Percentiles rank a stretch among this genome's conserved stretches.
These are phyloP conservation scores for Hibiscus tridactylites DNA, from an alignment of 345 rosid genomes.

Conservation along the genomic window DNA sequence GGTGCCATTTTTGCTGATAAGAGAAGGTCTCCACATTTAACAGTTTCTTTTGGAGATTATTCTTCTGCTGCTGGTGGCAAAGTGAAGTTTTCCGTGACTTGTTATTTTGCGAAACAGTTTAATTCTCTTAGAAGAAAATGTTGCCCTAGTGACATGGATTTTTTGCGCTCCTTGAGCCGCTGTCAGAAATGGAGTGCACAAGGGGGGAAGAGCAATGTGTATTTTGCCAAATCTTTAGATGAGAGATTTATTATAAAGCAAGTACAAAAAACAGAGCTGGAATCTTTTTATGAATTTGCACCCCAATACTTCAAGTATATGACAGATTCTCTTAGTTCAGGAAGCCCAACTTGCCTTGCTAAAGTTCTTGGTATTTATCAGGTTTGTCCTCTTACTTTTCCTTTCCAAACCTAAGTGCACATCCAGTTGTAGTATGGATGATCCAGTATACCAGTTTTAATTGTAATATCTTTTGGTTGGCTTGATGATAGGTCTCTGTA, in stretches of 20 bases:
- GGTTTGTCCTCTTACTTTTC: conserved; percentile 39
- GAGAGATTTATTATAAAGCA: conserved; percentile 94
- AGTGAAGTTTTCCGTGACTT: conserved; percentile 77
- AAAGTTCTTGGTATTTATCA: conserved; percentile 96
- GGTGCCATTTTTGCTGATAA: conserved; percentile 38
- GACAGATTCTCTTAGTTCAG: conserved; percentile 57
- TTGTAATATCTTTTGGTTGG: conserved; percentile 4
- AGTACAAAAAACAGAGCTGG: conserved; percentile 80
- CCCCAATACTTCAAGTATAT: conserved; percentile 71
- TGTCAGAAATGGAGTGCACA: conserved; percentile 88
- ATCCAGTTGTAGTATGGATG: background rate
- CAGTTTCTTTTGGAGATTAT: conserved; percentile 61
- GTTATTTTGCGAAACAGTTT: conserved; percentile 82
- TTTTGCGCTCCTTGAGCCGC: conserved; percentile 79
- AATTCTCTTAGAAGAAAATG: conserved; percentile 72
- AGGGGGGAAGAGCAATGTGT: conserved; percentile 97
- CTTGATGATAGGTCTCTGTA: conserved; percentile 54
- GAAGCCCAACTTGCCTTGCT: conserved; percentile 93
- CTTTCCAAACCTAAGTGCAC: background rate
- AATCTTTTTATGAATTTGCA: conserved; percentile 83
- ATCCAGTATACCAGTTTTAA: background rate
- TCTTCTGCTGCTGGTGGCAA: conserved; percentile 51
- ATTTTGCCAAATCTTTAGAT: conserved; percentile 88
- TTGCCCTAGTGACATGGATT: conserved; percentile 73
- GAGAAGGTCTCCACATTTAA: conserved; percentile 66